Conservation (phyloP, 2,329 filamentous ascomycete species). For the Exophiala oligosperma region DNA sequence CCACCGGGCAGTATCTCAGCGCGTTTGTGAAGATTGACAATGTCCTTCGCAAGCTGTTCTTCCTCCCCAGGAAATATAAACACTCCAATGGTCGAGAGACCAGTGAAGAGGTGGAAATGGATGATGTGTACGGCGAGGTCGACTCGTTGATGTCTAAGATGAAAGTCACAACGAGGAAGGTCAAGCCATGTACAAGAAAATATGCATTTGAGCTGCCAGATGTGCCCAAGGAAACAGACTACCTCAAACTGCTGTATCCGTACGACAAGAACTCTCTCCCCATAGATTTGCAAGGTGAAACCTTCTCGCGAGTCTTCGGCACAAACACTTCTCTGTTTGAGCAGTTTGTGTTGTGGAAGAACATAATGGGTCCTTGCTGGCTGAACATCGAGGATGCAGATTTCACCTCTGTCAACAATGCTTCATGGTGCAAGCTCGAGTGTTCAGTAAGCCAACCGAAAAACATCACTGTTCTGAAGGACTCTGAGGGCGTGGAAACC, state of each 20-base stretch:
- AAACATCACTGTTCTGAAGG: conserved; percentile 69
- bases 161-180: conserved; percentile 86
- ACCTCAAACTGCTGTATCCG: conserved; percentile 93
- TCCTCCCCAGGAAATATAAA: conserved; percentile 74
- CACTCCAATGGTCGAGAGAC: conserved; percentile 64
- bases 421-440: conserved; percentile 96
- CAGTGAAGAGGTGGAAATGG: conserved; percentile 77
- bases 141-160: conserved; percentile 84
- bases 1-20: conserved; percentile 75
- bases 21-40: conserved; percentile 97
- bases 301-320: conserved; percentile 92
- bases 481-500: conserved; percentile 77
- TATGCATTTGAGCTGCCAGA: conserved; percentile 92
- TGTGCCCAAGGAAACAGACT: conserved; percentile 85
- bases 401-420: conserved; percentile 81
- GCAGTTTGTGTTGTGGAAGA: conserved; percentile 98
- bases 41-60: conserved; percentile 87
- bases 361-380: conserved; percentile 99
- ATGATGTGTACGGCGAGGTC: conserved; percentile 86
- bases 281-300: conserved; percentile 73
- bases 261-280: conserved; percentile 79
- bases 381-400: conserved; percentile 84
- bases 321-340: conserved; percentile 93
- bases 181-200: conserved; percentile 84
- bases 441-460: conserved; percentile 77